Evolutionary conservation across 768 basidiomycete genomes (phyloP).

Genomic region (Termitomyces sp.): DNA sequence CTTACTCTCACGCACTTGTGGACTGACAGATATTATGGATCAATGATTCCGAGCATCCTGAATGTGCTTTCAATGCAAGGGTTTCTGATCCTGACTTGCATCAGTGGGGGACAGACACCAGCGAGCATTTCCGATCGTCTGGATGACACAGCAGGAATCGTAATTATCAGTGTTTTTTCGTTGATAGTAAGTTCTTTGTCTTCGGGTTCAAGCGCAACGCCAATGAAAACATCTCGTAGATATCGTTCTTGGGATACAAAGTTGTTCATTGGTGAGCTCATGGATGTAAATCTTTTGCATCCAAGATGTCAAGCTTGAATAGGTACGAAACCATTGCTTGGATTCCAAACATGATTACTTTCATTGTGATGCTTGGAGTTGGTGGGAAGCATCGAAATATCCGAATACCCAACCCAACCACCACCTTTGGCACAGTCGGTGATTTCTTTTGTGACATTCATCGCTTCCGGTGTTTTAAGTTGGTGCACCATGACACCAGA

Average conservation of each 20-base stretch:
- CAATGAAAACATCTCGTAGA: conserved; percentile 15
- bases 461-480: conserved; percentile 31
- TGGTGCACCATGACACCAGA: conserved; percentile 40
- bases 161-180: conserved; percentile 32
- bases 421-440: conserved; percentile 22
- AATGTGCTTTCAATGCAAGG: conserved; percentile 59
- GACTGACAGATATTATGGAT: conserved; percentile 45
- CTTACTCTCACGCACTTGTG: neutral
- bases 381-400: conserved; percentile 45
- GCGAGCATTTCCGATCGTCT: conserved; percentile 42
- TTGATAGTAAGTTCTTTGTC: conserved; percentile 23
- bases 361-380: conserved; percentile 58
- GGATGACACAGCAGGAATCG: conserved; percentile 32
- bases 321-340: conserved; percentile 57
- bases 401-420: conserved; percentile 14
- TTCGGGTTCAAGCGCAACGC: neutral
- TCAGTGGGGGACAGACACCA: conserved; percentile 65
- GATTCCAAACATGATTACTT: conserved; percentile 61
- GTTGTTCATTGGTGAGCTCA: conserved; percentile 50
- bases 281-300: neutral
- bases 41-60: conserved; percentile 43
- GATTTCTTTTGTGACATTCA: conserved; percentile 30
- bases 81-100: conserved; percentile 61
- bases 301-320: neutral
- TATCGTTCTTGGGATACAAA: conserved; percentile 61